A percentile compares a stretch with the other conserved stretches of the same genome.
Evolutionary conservation across 305 asterid species (phyloP).

Genomic region (Fraxinus nigra): DNA sequence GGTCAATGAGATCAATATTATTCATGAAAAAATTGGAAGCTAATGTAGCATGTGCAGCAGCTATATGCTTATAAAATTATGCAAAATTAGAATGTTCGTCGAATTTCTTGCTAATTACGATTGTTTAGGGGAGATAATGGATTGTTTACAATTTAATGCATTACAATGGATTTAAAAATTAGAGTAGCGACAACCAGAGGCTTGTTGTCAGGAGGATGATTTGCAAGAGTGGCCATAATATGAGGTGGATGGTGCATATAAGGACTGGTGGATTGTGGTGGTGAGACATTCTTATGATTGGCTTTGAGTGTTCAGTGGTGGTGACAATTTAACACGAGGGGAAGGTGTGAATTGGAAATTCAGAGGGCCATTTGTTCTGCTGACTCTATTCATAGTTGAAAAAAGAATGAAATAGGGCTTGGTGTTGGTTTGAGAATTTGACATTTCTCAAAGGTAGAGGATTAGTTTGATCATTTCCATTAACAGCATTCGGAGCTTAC

Average conservation of each 20-base stretch:
- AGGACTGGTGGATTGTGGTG: not conserved
- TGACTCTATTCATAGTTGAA: not conserved
- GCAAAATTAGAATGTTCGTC: not conserved
- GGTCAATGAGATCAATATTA: not conserved
- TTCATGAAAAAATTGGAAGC: not conserved
- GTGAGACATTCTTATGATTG: not conserved
- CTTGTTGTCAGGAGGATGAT: not conserved
- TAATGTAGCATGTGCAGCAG: not conserved
- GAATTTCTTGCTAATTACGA: not conserved
- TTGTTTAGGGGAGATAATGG: not conserved
- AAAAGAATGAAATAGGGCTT: not conserved
- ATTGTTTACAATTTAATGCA: not conserved
- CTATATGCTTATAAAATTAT: not conserved
- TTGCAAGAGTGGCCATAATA: not conserved
- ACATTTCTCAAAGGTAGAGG: not conserved
- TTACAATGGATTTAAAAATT: not conserved
- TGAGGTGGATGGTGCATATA: not conserved
- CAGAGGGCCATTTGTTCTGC: not conserved
- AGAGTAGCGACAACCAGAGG: not conserved
- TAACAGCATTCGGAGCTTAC: not conserved
- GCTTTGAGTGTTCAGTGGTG: not conserved
- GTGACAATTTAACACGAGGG: not conserved
- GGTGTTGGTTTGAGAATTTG: not conserved
- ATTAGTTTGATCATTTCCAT: not conserved
- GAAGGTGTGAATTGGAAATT: not conserved